These are phyloP conservation scores for Magnaporthiopsis incrustans DNA, from an alignment of 2,329 filamentous ascomycete genomes.

Conservation along the genomic window DNA sequence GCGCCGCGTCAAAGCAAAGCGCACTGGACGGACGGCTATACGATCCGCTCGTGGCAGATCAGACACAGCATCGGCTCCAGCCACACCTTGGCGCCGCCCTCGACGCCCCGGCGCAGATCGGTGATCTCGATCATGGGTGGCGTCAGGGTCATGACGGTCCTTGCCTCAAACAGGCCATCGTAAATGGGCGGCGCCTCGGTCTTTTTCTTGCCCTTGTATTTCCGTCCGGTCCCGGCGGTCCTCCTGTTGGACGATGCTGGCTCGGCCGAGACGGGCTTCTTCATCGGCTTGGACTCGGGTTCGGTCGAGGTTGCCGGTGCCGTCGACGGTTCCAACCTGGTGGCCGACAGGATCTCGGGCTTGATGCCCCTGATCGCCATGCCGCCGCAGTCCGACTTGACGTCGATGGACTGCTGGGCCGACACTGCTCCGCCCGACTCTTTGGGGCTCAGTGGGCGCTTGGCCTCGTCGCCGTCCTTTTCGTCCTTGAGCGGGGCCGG, in stretches of 20 bases:
- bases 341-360: slow-evolving; percentile 22
- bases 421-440: slow-evolving; percentile 42
- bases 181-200: slow-evolving; percentile 32
- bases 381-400: slow-evolving; percentile 37
- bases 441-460: slow-evolving; percentile 42
- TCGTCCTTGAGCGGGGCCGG: slow-evolving; percentile 30
- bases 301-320: background rate
- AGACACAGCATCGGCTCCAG: slow-evolving; percentile 43
- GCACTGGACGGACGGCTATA: slow-evolving; percentile 20
- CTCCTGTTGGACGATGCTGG: slow-evolving; percentile 12
- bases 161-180: slow-evolving; percentile 42
- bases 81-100: slow-evolving; percentile 44
- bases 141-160: slow-evolving; percentile 36
- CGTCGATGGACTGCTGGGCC: slow-evolving; percentile 42
- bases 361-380: slow-evolving; percentile 18
- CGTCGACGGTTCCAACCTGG: slow-evolving; percentile 17
- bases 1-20: background rate
- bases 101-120: slow-evolving; percentile 39
- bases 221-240: background rate
- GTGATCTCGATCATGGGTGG: slow-evolving; percentile 43
- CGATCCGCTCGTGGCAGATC: slow-evolving; percentile 37
- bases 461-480: slow-evolving; percentile 29
- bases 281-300: background rate
- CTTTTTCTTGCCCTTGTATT: slow-evolving; percentile 6
- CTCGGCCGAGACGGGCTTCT: slow-evolving; percentile 5